Conservation (phyloP, 2,329 filamentous ascomycete species). For the Exophiala aquamarina region DNA sequence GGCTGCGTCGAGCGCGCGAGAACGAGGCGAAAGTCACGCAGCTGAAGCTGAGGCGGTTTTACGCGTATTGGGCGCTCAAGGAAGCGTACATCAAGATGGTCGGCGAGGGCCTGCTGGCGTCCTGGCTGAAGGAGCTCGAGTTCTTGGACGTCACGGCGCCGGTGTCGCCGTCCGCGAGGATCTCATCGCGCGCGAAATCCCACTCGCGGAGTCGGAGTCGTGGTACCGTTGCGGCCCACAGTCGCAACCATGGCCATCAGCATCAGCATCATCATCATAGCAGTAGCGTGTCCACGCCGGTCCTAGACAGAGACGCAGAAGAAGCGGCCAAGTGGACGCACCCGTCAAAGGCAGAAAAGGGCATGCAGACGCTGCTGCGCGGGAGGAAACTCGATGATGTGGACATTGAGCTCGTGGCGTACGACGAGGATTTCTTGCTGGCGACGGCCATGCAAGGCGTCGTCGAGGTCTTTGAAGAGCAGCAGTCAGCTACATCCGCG, state of each 20-base stretch:
- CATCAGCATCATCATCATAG: not conserved
- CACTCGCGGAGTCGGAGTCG: not conserved
- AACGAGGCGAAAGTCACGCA: slow-evolving; percentile 44
- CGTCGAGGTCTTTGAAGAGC: slow-evolving; percentile 33
- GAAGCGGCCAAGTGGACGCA: slow-evolving; percentile 32
- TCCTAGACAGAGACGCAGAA: not conserved
- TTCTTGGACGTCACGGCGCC: slow-evolving; percentile 60
- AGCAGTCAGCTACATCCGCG: too few relatives aligned
- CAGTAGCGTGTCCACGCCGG: not conserved
- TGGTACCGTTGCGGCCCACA: slow-evolving; percentile 7
- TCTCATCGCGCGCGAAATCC: not conserved
- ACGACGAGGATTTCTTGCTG: slow-evolving; percentile 60
- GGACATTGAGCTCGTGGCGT: slow-evolving; percentile 57
- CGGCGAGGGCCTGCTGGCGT: slow-evolving; percentile 62
- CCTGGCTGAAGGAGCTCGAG: slow-evolving; percentile 61
- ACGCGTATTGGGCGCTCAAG: slow-evolving; percentile 65
- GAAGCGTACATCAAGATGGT: slow-evolving; percentile 68
- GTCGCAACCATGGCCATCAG: not conserved
- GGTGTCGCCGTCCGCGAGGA: slow-evolving; percentile 44
- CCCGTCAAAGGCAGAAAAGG: slow-evolving; percentile 35
- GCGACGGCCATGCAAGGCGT: slow-evolving; percentile 51
- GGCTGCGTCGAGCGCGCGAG: slow-evolving; percentile 24
- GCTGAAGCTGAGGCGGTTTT: slow-evolving; percentile 61
- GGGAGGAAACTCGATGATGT: slow-evolving; percentile 51
- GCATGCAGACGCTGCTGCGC: slow-evolving; percentile 52